A percentile compares a stretch with the other conserved stretches of the same genome.
Conservation (phyloP, 1,139 yeast species). For the Pichia sp. region DNA sequence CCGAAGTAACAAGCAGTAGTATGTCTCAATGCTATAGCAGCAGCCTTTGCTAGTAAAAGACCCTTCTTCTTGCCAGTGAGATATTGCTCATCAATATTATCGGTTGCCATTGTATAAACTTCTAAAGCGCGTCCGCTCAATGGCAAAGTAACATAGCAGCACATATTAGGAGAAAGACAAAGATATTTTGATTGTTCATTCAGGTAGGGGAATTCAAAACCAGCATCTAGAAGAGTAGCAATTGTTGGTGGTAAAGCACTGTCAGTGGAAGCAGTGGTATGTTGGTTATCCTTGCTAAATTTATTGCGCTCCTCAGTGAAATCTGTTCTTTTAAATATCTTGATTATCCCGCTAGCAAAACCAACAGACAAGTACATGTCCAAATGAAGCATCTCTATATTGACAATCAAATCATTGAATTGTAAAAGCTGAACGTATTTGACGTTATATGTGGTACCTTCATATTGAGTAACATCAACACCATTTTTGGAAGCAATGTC, state of each 20-base stretch:
- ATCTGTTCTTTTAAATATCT: conserved; percentile 34
- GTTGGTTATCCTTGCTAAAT: conserved; percentile 7
- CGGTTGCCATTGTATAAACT: conserved; percentile 23
- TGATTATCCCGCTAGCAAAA: conserved; percentile 38
- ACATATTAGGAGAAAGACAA: conserved; percentile 52
- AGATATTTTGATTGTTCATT: conserved; percentile 31
- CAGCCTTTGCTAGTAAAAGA: conserved; percentile 39
- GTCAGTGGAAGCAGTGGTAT: not conserved
- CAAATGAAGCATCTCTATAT: conserved; percentile 19
- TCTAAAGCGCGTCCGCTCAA: conserved; percentile 21
- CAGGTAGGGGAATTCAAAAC: conserved; percentile 42
- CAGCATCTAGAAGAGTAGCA: conserved; percentile 48
- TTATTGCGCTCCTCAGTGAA: conserved; percentile 24
- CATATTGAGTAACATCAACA: conserved; percentile 7
- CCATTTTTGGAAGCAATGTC: conserved; percentile 19
- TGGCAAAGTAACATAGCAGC: conserved; percentile 39
- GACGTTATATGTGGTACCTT: conserved; percentile 8
- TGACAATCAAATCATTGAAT: conserved; percentile 22
- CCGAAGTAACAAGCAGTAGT: conserved; percentile 63
- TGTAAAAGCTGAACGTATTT: conserved; percentile 17
- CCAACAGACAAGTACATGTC: conserved; percentile 28
- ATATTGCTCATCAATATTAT: conserved; percentile 22
- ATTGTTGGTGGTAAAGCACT: conserved; percentile 30
- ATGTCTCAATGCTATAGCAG: conserved; percentile 58
- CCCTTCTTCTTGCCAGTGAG: conserved; percentile 23